These are phyloP conservation scores for Scheffersomyces amazonensis DNA, from an alignment of 805 yeast species.

Conservation along the genomic window DNA sequence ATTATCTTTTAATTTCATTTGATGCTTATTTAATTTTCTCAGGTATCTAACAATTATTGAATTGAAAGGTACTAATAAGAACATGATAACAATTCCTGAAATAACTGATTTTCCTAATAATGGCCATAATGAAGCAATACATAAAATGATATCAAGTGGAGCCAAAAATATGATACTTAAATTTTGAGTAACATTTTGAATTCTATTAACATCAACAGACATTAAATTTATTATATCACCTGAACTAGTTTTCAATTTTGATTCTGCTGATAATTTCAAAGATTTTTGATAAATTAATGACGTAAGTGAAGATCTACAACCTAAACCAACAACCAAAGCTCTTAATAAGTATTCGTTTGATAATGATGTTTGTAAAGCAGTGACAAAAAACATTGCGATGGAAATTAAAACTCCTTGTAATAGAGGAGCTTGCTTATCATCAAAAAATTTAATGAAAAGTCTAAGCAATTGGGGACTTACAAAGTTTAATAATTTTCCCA, in stretches of 20 bases:
- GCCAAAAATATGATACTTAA: constrained; percentile 56
- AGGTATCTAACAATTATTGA: constrained; percentile 43
- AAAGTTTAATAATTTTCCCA: constrained; percentile 36
- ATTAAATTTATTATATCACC: constrained; percentile 80
- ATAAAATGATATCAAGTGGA: constrained; percentile 54
- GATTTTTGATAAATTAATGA: constrained; percentile 72
- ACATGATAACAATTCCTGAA: constrained; percentile 53
- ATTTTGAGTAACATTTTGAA: constrained; percentile 57
- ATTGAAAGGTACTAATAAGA: constrained; percentile 58
- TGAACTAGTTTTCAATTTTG: constrained; percentile 56
- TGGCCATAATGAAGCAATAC: constrained; percentile 52
- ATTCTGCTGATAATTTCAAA: constrained; percentile 61
- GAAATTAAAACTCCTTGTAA: constrained; percentile 65
- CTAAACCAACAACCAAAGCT: constrained; percentile 60
- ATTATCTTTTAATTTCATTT: constrained; percentile 61
- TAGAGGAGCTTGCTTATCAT: constrained; percentile 35
- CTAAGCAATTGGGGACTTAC: constrained; percentile 84
- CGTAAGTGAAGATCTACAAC: constrained; percentile 62
- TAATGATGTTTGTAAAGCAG: constrained; percentile 58
- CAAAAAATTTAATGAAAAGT: constrained; percentile 58
- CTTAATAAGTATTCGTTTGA: constrained; percentile 66
- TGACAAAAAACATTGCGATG: constrained; percentile 56
- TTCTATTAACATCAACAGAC: constrained; percentile 69
- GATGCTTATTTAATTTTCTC: constrained; percentile 45
- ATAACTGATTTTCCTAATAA: constrained; percentile 58